Conservation (phyloP, 768 basidiomycete genomes). For the Podaxis pistillaris region DNA sequence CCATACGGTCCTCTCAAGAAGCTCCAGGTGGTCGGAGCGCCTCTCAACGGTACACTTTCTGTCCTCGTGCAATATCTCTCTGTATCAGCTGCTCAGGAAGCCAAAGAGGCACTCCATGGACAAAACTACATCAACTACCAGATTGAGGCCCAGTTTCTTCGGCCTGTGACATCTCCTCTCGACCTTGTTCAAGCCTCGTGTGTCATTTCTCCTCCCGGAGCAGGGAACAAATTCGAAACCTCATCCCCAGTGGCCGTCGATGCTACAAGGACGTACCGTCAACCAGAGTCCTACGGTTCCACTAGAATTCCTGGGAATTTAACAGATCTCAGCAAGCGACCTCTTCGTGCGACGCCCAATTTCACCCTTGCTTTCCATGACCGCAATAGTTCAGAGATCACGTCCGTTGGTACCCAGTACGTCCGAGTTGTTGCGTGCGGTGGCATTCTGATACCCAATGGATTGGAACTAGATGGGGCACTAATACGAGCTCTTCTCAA, state of each 20-base stretch:
- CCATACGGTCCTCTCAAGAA: conserved; percentile 71
- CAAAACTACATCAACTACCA: conserved; percentile 57
- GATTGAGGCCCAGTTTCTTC: conserved; percentile 34
- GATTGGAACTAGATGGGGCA: not conserved
- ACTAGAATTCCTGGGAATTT: not conserved
- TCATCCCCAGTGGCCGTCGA: not conserved
- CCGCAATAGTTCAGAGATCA: not conserved
- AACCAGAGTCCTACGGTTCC: not conserved
- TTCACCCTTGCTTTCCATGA: not conserved
- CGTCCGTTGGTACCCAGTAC: not conserved
- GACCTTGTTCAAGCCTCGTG: conserved; percentile 2
- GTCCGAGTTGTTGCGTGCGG: not conserved
- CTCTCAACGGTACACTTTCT: conserved; percentile 42
- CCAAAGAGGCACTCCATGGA: conserved; percentile 56
- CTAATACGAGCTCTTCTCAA: not conserved
- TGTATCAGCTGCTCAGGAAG: conserved; percentile 57
- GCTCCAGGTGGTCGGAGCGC: conserved; percentile 48
- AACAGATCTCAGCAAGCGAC: not conserved
- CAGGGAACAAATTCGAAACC: not conserved
- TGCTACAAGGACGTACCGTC: not conserved
- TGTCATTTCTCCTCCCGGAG: not conserved
- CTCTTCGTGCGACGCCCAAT: conserved; percentile 7
- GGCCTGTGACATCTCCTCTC: conserved; percentile 14
- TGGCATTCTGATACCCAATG: not conserved
- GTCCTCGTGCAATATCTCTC: conserved; percentile 66